Percentiles rank a stretch among this genome's conserved stretches.
Conservation (phyloP, 2,329 filamentous ascomycete species). For the Triangularia verruculosa region DNA sequence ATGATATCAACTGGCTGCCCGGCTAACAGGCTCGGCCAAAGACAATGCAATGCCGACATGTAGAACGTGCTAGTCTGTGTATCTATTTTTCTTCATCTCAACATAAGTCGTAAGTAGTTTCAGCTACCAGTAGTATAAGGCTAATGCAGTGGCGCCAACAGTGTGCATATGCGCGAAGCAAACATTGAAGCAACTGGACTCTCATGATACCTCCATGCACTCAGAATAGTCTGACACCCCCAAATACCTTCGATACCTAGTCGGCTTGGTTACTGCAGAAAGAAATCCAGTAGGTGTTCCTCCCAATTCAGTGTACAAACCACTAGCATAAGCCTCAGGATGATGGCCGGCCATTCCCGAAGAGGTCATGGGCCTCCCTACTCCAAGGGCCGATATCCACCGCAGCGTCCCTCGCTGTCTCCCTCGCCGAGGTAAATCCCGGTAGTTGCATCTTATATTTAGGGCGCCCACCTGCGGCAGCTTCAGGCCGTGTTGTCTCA, state of each 20-base stretch:
- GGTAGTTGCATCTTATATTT: slow-evolving; percentile 36
- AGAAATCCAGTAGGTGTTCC: not conserved
- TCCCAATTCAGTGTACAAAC: not conserved
- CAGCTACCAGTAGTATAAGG: not conserved
- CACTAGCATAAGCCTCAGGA: slow-evolving; percentile 3
- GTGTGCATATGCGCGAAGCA: not conserved
- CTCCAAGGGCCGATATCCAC: slow-evolving; percentile 62
- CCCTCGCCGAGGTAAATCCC: slow-evolving; percentile 45
- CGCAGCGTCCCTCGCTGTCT: not conserved
- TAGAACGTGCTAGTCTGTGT: not conserved
- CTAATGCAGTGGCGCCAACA: not conserved
- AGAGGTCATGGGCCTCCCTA: slow-evolving; percentile 63
- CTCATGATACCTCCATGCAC: not conserved
- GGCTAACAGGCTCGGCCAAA: not conserved
- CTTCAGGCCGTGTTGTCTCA: slow-evolving; percentile 16
- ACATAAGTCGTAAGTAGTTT: not conserved
- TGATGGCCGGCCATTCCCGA: slow-evolving; percentile 57
- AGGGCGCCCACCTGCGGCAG: slow-evolving; percentile 21
- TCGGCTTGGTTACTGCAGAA: not conserved
- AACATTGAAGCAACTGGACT: not conserved
- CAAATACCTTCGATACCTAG: not conserved
- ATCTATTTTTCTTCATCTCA: not conserved
- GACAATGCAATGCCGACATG: not conserved
- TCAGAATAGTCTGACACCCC: not conserved
- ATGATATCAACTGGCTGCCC: not conserved